Conservation (phyloP, 2,329 filamentous ascomycete genomes). For the Colletotrichum sidae region DNA sequence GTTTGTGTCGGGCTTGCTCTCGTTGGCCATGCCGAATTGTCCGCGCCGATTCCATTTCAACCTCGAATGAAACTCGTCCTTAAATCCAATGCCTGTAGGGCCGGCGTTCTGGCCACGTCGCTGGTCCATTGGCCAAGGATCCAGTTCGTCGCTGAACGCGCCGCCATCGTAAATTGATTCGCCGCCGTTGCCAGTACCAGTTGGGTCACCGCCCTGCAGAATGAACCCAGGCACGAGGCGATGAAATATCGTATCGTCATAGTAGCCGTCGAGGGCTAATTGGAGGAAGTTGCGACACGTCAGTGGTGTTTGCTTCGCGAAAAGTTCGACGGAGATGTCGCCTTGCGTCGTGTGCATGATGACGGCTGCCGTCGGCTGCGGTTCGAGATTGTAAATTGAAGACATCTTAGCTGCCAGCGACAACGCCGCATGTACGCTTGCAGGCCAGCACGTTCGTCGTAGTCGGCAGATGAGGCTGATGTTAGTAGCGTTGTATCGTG, state of each 20-base stretch:
- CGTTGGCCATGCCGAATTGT: slow-evolving; percentile 95
- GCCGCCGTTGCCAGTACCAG: slow-evolving; percentile 90
- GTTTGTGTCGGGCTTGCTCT: slow-evolving; percentile 81
- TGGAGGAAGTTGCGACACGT: slow-evolving; percentile 96
- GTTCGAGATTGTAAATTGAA: slow-evolving; percentile 92
- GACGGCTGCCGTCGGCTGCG: slow-evolving; percentile 91
- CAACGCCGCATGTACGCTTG: neutral
- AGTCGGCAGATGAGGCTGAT: neutral
- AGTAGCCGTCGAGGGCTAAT: slow-evolving; percentile 94
- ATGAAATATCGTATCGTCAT: slow-evolving; percentile 93
- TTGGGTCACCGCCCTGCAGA: slow-evolving; percentile 93
- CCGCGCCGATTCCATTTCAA: slow-evolving; percentile 94
- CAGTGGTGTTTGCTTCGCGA: slow-evolving; percentile 92
- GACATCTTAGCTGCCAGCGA: slow-evolving; percentile 71
- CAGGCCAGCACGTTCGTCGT: neutral
- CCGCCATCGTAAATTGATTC: slow-evolving; percentile 93
- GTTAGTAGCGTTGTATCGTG: neutral
- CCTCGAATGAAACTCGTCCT: slow-evolving; percentile 91
- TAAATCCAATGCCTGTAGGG: slow-evolving; percentile 69
- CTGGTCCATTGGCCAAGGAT: slow-evolving; percentile 78
- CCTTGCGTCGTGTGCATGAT: slow-evolving; percentile 91
- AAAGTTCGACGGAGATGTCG: slow-evolving; percentile 91
- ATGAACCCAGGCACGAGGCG: slow-evolving; percentile 93
- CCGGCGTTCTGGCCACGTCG: slow-evolving; percentile 72
- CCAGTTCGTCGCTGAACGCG: slow-evolving; percentile 77